A percentile compares a stretch with the other conserved stretches of the same genome.
Conservation (phyloP, 192 early-diverging fungal genomes). For the Rhizophagus prolifer region DNA sequence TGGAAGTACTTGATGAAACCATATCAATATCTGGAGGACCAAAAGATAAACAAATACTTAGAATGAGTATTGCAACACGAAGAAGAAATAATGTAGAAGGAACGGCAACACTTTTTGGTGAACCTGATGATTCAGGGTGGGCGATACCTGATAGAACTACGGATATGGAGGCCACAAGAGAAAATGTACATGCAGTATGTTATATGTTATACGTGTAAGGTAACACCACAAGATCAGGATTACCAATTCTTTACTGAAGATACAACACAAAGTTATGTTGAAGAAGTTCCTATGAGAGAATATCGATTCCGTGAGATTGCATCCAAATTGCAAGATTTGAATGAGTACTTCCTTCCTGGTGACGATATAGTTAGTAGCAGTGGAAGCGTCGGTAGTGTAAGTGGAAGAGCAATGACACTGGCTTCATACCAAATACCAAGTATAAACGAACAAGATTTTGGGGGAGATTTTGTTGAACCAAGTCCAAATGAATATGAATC, state of each 20-base stretch:
- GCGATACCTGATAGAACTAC: constrained; percentile 32
- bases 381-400: background rate
- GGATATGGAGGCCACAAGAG: constrained; percentile 35
- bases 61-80: constrained; percentile 21
- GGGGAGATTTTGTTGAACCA: background rate
- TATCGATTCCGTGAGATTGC: constrained; percentile 16
- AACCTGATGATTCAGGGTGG: constrained; percentile 35
- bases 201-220: constrained; percentile 30
- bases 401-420: constrained; percentile 9
- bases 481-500: background rate
- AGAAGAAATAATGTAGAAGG: constrained; percentile 28
- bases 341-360: constrained; percentile 16
- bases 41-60: constrained; percentile 27
- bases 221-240: background rate
- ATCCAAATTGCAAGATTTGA: constrained; percentile 16
- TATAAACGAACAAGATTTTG: constrained; percentile 19
- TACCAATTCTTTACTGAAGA: constrained; percentile 15
- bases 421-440: constrained; percentile 11
- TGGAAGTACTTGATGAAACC: constrained; percentile 71
- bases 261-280: background rate
- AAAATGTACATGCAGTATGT: constrained; percentile 47
- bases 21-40: constrained; percentile 38
- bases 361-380: constrained; percentile 16
- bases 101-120: constrained; percentile 9
- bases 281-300: constrained; percentile 6